A percentile compares a stretch with the other conserved stretches of the same genome.
Evolutionary conservation across 2,329 filamentous ascomycete genomes (phyloP).

Genomic region (Fragosphaeria purpurea): DNA sequence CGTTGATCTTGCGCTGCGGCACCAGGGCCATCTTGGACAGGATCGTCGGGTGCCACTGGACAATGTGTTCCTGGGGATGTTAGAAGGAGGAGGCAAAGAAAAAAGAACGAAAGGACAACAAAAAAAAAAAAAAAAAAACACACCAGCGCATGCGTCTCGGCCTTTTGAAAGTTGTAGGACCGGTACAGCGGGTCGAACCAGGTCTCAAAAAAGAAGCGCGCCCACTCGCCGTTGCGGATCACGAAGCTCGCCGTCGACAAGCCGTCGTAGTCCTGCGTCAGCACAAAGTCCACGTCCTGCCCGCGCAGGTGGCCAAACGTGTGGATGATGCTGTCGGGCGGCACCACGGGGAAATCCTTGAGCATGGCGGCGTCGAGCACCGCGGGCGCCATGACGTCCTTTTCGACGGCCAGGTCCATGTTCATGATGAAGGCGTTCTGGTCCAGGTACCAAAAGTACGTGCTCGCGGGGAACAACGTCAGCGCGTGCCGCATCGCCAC

Average conservation of each 20-base stretch:
- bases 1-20: slow-evolving; percentile 75
- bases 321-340: slow-evolving; percentile 93
- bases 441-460: slow-evolving; percentile 81
- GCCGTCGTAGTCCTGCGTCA: slow-evolving; percentile 78
- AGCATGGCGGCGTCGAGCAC: slow-evolving; percentile 72
- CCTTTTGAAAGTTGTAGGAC: slow-evolving; percentile 92
- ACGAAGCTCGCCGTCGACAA: slow-evolving; percentile 70
- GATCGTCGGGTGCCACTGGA: slow-evolving; percentile 95
- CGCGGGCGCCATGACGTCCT: slow-evolving; percentile 56
- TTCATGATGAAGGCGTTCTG: slow-evolving; percentile 85
- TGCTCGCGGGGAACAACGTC: slow-evolving; percentile 63
- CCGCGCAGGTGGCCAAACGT: slow-evolving; percentile 77
- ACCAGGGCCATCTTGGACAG: slow-evolving; percentile 81
- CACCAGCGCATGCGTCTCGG: slow-evolving; percentile 83
- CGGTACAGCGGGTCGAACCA: slow-evolving; percentile 96
- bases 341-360: slow-evolving; percentile 75
- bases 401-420: slow-evolving; percentile 56
- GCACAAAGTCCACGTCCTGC: slow-evolving; percentile 66
- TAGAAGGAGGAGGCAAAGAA: background rate
- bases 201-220: slow-evolving; percentile 81
- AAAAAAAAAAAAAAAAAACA: slow-evolving; percentile 18
- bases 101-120: background rate
- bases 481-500: slow-evolving; percentile 85
- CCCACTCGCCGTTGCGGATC: slow-evolving; percentile 77
- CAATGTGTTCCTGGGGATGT: slow-evolving; percentile 60